phyloP scores from a whole-genome alignment of 2,329 filamentous ascomycete species.

The Tolypocladium album region DNA sequence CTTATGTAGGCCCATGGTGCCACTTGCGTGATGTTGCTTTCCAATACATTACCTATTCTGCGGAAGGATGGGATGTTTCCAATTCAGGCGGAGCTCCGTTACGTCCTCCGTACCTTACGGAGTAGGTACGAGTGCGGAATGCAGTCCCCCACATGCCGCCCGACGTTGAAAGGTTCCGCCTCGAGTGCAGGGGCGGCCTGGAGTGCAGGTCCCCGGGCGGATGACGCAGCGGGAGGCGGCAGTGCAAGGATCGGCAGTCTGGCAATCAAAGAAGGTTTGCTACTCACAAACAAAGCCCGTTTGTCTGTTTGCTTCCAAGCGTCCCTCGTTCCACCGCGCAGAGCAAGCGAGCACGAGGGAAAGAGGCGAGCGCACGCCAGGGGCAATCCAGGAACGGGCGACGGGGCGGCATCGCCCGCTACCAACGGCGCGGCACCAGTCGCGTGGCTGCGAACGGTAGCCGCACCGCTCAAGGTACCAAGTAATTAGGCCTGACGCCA shows the following conservation, averaged over 20 bases:
- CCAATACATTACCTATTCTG: too few relatives aligned
- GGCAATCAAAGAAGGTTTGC: background rate
- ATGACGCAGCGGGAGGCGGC: background rate
- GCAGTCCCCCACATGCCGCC: too few relatives aligned
- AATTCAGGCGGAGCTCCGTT: background rate
- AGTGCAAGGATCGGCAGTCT: background rate
- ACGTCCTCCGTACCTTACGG: too few relatives aligned
- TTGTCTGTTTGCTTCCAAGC: background rate
- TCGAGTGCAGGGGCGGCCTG: too few relatives aligned
- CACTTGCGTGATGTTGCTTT: background rate
- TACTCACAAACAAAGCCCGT: background rate
- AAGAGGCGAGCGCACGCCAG: background rate
- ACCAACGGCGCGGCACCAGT: background rate
- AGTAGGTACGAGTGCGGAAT: too few relatives aligned
- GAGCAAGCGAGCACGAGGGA: background rate
- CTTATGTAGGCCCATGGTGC: background rate
- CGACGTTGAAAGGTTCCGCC: too few relatives aligned
- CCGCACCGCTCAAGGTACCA: too few relatives aligned
- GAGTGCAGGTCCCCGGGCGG: background rate
- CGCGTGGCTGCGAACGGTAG: background rate
- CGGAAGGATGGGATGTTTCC: too few relatives aligned
- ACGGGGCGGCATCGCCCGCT: background rate
- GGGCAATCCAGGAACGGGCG: background rate
- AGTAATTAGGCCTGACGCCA: too few relatives aligned
- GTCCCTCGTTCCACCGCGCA: background rate